Percentiles rank a stretch among this genome's conserved stretches.
Evolutionary conservation across 2,329 filamentous ascomycete genomes (phyloP).

Genomic region (Neurospora sp.): DNA sequence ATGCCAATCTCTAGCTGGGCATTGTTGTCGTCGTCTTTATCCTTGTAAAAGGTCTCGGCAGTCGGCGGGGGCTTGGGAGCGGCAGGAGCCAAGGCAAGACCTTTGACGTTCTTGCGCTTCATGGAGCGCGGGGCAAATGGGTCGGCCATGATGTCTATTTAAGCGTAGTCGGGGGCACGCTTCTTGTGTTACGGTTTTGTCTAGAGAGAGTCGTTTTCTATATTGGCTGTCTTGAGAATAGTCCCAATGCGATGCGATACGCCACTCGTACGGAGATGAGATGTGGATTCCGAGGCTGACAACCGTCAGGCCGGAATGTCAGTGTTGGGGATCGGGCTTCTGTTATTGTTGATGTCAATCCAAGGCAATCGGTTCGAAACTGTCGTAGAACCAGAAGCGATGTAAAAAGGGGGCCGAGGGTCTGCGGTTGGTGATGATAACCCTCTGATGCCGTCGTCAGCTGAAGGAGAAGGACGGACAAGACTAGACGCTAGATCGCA

Average conservation of each 20-base stretch:
- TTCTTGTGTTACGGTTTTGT: neutral
- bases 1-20: conserved; percentile 85
- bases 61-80: conserved; percentile 62
- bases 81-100: conserved; percentile 74
- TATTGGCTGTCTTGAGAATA: neutral
- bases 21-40: conserved; percentile 45
- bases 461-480: neutral
- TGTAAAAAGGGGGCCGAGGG: neutral
- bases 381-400: neutral
- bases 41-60: conserved; percentile 62
- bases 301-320: neutral
- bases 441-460: neutral
- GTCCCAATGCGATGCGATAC: neutral
- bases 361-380: neutral
- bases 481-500: neutral
- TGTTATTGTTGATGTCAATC: neutral
- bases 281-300: neutral
- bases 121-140: conserved; percentile 64
- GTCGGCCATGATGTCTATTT: conserved; percentile 43
- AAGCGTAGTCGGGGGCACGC: neutral
- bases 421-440: neutral
- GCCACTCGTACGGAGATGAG: neutral
- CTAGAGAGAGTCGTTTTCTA: neutral
- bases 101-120: conserved; percentile 99
- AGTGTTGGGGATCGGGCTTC: neutral